Conservation (phyloP, 257 asterid genomes). For the Leptodermis oblonga region DNA sequence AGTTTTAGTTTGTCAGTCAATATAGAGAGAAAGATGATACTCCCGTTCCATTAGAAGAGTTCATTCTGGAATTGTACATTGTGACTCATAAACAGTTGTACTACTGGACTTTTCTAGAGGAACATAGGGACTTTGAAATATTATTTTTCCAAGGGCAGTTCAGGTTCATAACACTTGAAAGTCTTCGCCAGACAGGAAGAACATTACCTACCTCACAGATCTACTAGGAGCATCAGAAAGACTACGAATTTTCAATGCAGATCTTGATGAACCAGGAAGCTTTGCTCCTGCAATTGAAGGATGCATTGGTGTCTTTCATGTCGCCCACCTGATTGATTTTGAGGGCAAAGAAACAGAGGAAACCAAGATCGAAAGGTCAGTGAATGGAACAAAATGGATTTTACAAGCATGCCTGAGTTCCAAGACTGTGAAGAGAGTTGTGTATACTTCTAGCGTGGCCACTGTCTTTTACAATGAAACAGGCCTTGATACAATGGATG, state of each 20-base stretch:
- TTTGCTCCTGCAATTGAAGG: constrained; percentile 52
- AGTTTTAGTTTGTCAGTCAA: no score
- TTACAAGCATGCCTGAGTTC: constrained; percentile 43
- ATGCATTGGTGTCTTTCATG: constrained; percentile 66
- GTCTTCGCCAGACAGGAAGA: constrained; percentile 30
- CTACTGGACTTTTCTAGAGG: no score
- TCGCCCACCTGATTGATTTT: constrained; percentile 57
- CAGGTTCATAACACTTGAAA: neutral
- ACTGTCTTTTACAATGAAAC: constrained; percentile 13
- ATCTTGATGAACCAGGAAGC: constrained; percentile 44
- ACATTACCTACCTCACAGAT: constrained; percentile 45
- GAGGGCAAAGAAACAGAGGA: constrained; percentile 44
- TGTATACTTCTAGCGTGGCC: constrained; percentile 35
- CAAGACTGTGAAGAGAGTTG: constrained; percentile 44
- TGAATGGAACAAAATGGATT: constrained; percentile 31
- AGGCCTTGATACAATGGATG: constrained; percentile 24
- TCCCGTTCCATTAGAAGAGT: no score
- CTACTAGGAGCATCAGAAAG: constrained; percentile 48
- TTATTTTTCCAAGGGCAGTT: no score
- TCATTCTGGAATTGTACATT: no score
- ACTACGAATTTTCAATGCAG: constrained; percentile 50
- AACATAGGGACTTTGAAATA: no score
- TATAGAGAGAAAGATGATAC: no score
- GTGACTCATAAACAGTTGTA: no score
- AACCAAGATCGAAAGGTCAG: constrained; percentile 21